Percentiles rank a stretch among this genome's conserved stretches.
These are phyloP conservation scores for Asterochloris erici DNA, from an alignment of 139 green algal species.

Conservation along the genomic window DNA sequence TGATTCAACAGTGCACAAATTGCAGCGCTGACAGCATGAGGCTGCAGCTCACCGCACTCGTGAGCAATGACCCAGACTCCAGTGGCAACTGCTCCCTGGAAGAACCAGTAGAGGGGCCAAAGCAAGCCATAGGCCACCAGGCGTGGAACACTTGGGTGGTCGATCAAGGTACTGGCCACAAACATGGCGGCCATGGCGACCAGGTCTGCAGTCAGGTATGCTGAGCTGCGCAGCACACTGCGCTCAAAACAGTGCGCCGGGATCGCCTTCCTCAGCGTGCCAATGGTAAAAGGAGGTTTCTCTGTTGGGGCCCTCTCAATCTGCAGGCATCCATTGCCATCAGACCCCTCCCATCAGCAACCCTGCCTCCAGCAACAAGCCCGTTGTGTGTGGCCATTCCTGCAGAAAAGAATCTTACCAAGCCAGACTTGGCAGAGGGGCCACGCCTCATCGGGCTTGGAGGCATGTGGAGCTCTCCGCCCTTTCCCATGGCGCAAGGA, in stretches of 20 bases:
- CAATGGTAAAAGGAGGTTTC: constrained; percentile 64
- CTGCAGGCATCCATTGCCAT: too few species aligned
- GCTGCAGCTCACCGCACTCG: constrained; percentile 57
- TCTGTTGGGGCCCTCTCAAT: not conserved
- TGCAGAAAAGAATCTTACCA: too few species aligned
- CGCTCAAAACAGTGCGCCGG: constrained; percentile 83
- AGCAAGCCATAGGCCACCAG: constrained; percentile 40
- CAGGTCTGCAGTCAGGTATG: constrained; percentile 69
- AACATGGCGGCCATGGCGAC: constrained; percentile 39
- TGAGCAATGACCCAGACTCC: constrained; percentile 83
- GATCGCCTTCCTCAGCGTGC: constrained; percentile 69
- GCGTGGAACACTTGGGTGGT: constrained; percentile 29
- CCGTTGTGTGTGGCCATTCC: too few species aligned
- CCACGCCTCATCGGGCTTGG: too few species aligned
- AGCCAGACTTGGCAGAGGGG: too few species aligned
- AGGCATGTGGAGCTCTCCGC: too few species aligned
- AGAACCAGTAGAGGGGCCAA: constrained; percentile 77
- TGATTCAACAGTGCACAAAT: too few species aligned
- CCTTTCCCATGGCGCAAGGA: too few species aligned
- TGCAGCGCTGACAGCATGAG: too few species aligned
- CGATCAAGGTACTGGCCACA: constrained; percentile 46
- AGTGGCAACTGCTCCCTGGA: constrained; percentile 61
- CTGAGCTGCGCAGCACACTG: constrained; percentile 33
- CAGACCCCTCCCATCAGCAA: too few species aligned
- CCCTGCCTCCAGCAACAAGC: too few species aligned